phyloP scores from a whole-genome alignment of 768 basidiomycete genomes.

The Hemileccinum rubropunctum region DNA sequence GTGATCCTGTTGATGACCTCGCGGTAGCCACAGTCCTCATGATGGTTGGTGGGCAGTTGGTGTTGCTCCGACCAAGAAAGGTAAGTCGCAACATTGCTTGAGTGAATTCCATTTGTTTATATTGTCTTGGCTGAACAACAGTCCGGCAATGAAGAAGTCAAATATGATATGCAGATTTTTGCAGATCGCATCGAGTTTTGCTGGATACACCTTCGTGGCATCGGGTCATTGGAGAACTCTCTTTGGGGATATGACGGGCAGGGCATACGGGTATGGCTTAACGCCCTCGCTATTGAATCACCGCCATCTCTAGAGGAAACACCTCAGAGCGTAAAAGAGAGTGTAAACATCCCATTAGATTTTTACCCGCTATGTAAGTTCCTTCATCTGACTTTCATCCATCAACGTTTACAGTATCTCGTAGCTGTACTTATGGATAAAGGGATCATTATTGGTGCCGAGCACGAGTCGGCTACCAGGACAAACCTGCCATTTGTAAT shows the following conservation, averaged over 20 bases:
- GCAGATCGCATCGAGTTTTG: slow-evolving; percentile 98
- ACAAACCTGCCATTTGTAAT: slow-evolving; percentile 82
- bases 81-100: slow-evolving; percentile 36
- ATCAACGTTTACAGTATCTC: slow-evolving; percentile 1
- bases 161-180: slow-evolving; percentile 96
- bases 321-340: slow-evolving; percentile 75
- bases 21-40: slow-evolving; percentile 93
- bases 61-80: slow-evolving; percentile 86
- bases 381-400: background rate
- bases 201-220: slow-evolving; percentile 96
- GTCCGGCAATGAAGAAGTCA: slow-evolving; percentile 86
- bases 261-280: slow-evolving; percentile 90
- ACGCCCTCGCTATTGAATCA: slow-evolving; percentile 87
- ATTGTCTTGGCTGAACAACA: slow-evolving; percentile 28
- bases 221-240: slow-evolving; percentile 92
- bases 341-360: slow-evolving; percentile 86
- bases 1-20: slow-evolving; percentile 91
- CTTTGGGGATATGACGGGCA: slow-evolving; percentile 96
- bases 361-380: slow-evolving; percentile 92
- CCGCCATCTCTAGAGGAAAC: slow-evolving; percentile 37
- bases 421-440: slow-evolving; percentile 98
- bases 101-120: background rate
- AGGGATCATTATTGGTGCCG: slow-evolving; percentile 95
- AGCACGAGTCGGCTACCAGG: slow-evolving; percentile 79
- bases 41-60: slow-evolving; percentile 89